phyloP scores from a whole-genome alignment of 768 basidiomycete genomes.

The Rickenella mellea region DNA sequence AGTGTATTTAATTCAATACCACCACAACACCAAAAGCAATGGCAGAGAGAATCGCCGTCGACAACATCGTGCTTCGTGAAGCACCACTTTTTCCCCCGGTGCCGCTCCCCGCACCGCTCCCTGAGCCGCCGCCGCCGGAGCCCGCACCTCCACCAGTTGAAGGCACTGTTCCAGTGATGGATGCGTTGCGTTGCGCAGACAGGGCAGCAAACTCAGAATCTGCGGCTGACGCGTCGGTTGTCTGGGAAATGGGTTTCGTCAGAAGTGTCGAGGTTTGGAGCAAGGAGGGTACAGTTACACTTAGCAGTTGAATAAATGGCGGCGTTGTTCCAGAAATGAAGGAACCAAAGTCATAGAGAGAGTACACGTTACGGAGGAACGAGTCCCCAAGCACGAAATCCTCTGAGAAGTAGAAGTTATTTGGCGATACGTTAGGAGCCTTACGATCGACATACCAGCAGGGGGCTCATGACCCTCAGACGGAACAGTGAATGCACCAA shows the following conservation, averaged over 20 bases:
- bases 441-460: too few relatives aligned
- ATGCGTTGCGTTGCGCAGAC: not conserved
- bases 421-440: not conserved
- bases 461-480: not conserved
- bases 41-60: too few relatives aligned
- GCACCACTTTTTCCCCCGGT: too few relatives aligned
- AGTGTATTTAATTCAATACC: too few relatives aligned
- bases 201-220: not conserved
- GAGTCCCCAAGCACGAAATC: conserved; percentile 11
- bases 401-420: not conserved
- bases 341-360: conserved; percentile 11
- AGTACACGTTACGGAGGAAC: conserved; percentile 13
- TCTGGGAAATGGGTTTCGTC: not conserved
- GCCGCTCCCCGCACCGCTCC: not conserved
- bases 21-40: too few relatives aligned
- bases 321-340: not conserved
- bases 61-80: too few relatives aligned
- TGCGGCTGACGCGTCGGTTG: not conserved
- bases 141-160: not conserved
- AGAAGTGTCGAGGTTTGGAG: not conserved
- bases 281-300: conserved; percentile 1
- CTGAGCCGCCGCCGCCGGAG: not conserved
- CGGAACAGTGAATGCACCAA: not conserved
- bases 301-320: conserved; percentile 9
- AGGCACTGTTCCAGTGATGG: not conserved